These are phyloP conservation scores for Primulina eburnea DNA, from an alignment of 257 asterid genomes.

Conservation along the genomic window DNA sequence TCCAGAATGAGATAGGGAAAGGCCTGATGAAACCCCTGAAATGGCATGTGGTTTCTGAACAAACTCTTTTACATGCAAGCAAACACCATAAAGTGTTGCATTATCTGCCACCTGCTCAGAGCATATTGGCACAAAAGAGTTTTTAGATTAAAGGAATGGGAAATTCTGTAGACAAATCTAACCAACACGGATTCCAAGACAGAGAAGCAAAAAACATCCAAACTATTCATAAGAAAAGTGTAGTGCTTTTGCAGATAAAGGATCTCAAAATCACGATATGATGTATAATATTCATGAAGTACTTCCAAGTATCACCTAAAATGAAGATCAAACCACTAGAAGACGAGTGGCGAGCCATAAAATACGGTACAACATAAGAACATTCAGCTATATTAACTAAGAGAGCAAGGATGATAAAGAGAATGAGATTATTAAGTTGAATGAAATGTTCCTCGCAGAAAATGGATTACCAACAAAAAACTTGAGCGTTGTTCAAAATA, in stretches of 20 bases:
- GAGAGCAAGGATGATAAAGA: constrained; percentile 3
- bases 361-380: background rate
- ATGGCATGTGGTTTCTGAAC: constrained; percentile 78
- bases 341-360: background rate
- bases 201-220: background rate
- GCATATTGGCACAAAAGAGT: constrained; percentile 22
- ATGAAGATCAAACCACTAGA: background rate
- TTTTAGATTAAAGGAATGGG: background rate
- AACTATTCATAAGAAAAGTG: background rate
- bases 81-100: constrained; percentile 90
- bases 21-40: constrained; percentile 51
- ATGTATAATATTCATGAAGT: too few relatives aligned
- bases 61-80: constrained; percentile 80
- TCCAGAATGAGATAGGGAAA: constrained; percentile 45
- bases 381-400: constrained; percentile 11
- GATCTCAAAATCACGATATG: background rate
- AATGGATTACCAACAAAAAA: background rate
- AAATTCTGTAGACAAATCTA: background rate
- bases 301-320: too few relatives aligned
- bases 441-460: background rate
- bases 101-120: constrained; percentile 76
- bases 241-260: background rate
- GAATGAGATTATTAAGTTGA: constrained; percentile 14
- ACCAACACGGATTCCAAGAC: background rate
- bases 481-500: constrained; percentile 18